Evolutionary conservation across 805 yeast genomes (phyloP).

Genomic region (Ogataea naganishii): DNA sequence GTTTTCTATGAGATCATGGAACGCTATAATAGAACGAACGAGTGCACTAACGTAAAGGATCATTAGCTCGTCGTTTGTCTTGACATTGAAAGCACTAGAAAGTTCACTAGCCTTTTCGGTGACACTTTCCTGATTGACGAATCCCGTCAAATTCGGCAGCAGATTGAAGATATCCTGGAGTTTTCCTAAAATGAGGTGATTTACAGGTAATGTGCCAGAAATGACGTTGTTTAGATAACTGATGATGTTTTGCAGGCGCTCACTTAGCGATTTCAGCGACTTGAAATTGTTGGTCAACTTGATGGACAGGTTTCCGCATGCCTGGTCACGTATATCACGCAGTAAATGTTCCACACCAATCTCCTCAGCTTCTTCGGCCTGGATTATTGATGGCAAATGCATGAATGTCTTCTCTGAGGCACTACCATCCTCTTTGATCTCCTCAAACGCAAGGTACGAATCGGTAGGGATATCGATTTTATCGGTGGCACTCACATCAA

Average conservation of each 20-base stretch:
- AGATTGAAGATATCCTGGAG: conserved; percentile 92
- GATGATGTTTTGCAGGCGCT: conserved; percentile 70
- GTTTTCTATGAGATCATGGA: conserved; percentile 94
- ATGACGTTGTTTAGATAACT: conserved; percentile 69
- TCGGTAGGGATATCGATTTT: conserved; percentile 90
- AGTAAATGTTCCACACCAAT: conserved; percentile 96
- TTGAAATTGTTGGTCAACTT: conserved; percentile 84
- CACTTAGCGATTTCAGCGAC: conserved; percentile 78
- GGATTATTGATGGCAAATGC: conserved; percentile 86
- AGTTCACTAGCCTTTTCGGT: conserved; percentile 23
- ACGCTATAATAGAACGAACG: conserved; percentile 90
- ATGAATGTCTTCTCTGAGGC: conserved; percentile 87
- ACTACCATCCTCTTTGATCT: conserved; percentile 92
- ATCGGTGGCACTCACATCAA: conserved; percentile 77
- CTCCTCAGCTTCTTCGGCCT: conserved; percentile 99
- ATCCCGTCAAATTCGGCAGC: conserved; percentile 58
- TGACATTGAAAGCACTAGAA: conserved; percentile 75
- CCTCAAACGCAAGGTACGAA: conserved; percentile 90
- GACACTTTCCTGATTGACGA: conserved; percentile 22
- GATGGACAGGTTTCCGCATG: conserved; percentile 86
- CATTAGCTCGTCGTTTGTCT: conserved; percentile 96
- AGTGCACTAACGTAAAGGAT: conserved; percentile 80
- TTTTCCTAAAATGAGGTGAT: conserved; percentile 84
- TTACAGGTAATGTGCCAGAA: conserved; percentile 67
- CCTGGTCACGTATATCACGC: conserved; percentile 92